These are phyloP conservation scores for Candida pseudocylindracea DNA, from an alignment of 1,139 yeast genomes.

Conservation along the genomic window DNA sequence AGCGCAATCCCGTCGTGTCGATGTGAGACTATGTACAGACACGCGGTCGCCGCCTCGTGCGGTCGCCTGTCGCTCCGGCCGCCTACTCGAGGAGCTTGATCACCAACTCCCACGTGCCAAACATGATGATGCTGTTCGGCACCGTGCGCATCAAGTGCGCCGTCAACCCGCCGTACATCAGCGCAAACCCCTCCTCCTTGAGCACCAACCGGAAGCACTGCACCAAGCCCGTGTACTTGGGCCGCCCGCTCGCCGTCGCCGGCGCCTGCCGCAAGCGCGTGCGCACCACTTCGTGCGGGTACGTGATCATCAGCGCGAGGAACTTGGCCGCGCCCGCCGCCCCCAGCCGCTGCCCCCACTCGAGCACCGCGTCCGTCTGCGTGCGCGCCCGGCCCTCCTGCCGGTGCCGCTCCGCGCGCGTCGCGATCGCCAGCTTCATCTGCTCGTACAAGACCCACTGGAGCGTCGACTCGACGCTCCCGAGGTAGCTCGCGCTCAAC, in stretches of 20 bases:
- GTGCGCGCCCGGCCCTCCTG: slow-evolving; percentile 21
- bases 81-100: slow-evolving; percentile 35
- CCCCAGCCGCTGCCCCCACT: slow-evolving; percentile 94
- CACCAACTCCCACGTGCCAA: slow-evolving; percentile 96
- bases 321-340: slow-evolving; percentile 96
- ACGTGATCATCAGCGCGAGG: slow-evolving; percentile 77
- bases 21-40: slow-evolving; percentile 1
- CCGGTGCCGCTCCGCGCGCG: slow-evolving; percentile 26
- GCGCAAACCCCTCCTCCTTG: slow-evolving; percentile 77
- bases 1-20: slow-evolving; percentile 1
- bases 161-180: slow-evolving; percentile 95
- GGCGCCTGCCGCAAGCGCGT: slow-evolving; percentile 96
- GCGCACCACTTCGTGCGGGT: slow-evolving; percentile 95
- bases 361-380: slow-evolving; percentile 42
- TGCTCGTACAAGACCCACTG: slow-evolving; percentile 97
- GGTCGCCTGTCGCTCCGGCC: neutral
- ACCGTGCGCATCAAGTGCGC: slow-evolving; percentile 94
- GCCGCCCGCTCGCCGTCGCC: slow-evolving; percentile 40
- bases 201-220: slow-evolving; percentile 70
- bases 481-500: slow-evolving; percentile 80
- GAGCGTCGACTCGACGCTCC: slow-evolving; percentile 79
- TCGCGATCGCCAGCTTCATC: slow-evolving; percentile 54
- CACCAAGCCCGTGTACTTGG: slow-evolving; percentile 73
- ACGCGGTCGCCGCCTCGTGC: neutral
- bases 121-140: slow-evolving; percentile 95